Base-by-base conservation (phyloP, 2,329 filamentous ascomycete species). In the Monilinia polystroma region DNA sequence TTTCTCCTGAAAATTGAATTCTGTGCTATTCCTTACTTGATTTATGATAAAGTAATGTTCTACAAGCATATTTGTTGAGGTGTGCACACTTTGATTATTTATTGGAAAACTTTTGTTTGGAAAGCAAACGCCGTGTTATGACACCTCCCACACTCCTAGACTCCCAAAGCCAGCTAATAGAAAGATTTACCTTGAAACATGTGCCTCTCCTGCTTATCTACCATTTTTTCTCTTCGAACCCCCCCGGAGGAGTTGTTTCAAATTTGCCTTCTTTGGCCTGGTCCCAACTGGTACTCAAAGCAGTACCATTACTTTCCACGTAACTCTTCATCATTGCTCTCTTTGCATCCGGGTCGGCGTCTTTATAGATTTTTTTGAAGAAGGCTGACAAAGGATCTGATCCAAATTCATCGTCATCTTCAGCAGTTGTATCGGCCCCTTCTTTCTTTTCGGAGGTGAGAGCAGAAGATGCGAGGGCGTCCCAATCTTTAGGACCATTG, bases 281-380 rank as follows among this genome's bases (percentile, higher is more conserved):
- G 12, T 81, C 79, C 95, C 95, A 99, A 76, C 94, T 92, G 0
- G 95, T 99, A 78, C 92, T 97, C 60, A 99, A 80, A 3, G 91
- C 86, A 0, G 95, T 99, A 5, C 95, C 95, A 72, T 96, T 95
- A 78, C 93, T 97, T 82, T 99, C 94, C 18, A 87, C 84, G 75
- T 92, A 98, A 76, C 92, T 96, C 85, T 99, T 99, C 87, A 96
- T 92, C 95, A 99, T 99, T 11, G 95, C 95, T 2, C 93, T 87
- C 75, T 88, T 87, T 67, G 92, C 91, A 73, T 99, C 94, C 0
- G 89, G 86, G 59, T 90, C 87, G 0, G 92, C 88, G 47, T 81
- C 83, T 70, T 90, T 87, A 80, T 94, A 98, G 1, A 99, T 82
- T 74, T 90, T 88, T 82, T 96, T 95, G 83, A 99, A 99, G 80